These are phyloP conservation scores for Vigna hirtella DNA, from an alignment of 306 rosid genomes.

Conservation along the genomic window DNA sequence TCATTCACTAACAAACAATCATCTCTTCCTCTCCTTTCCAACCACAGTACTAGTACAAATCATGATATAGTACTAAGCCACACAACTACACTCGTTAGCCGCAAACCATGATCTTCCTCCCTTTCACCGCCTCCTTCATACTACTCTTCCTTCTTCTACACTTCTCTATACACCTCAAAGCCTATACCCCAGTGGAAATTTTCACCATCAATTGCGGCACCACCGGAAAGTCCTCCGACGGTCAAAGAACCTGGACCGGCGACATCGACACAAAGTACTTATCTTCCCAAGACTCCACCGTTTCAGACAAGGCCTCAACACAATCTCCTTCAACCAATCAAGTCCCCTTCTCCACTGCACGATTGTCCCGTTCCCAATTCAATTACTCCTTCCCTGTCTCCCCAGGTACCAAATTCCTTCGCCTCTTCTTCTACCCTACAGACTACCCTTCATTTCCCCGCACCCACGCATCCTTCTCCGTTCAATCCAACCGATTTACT, in stretches of 20 bases:
- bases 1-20: no score
- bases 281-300: not conserved
- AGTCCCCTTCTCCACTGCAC: constrained; percentile 38
- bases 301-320: not conserved
- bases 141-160: not conserved
- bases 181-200: constrained; percentile 34
- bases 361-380: constrained; percentile 52
- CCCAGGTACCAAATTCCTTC: constrained; percentile 49
- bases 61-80: no score
- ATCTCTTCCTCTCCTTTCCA: no score
- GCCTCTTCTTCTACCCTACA: constrained; percentile 53
- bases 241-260: constrained; percentile 44
- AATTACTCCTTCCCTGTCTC: constrained; percentile 55
- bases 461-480: constrained; percentile 45
- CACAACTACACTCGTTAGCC: no score
- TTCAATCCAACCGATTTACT: constrained; percentile 37
- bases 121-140: not conserved
- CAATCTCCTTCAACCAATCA: constrained; percentile 25
- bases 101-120: not conserved
- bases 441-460: constrained; percentile 33
- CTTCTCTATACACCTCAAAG: not conserved
- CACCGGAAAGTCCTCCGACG: constrained; percentile 38
- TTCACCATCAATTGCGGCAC: constrained; percentile 50
- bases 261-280: constrained; percentile 33
- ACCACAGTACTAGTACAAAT: no score